A percentile compares a stretch with the other conserved stretches of the same genome.
Conservation (phyloP, 1,139 yeast species). For the Trichomonascaceae sp. region DNA sequence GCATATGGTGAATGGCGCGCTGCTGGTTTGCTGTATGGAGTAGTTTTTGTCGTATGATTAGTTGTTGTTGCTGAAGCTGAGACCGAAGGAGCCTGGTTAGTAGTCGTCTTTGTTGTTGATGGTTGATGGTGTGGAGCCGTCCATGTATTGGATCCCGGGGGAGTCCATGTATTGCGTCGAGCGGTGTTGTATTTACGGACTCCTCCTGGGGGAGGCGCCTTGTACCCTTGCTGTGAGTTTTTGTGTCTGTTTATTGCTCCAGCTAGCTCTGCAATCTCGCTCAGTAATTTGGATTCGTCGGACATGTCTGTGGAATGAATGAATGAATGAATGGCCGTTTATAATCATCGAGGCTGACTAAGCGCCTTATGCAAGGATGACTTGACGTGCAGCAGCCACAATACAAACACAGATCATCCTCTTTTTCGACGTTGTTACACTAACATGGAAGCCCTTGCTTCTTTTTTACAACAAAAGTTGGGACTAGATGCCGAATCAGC, state of each 20-base stretch:
- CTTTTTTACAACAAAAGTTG: too few relatives aligned
- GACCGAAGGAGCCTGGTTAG: background rate
- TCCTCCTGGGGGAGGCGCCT: too few relatives aligned
- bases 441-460: too few relatives aligned
- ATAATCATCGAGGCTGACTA: background rate
- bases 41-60: background rate
- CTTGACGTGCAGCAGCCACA: too few relatives aligned
- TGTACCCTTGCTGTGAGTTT: conserved; percentile 9
- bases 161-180: background rate
- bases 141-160: conserved; percentile 3
- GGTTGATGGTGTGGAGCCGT: background rate
- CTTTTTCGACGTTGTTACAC: too few relatives aligned
- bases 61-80: conserved; percentile 1
- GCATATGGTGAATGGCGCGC: background rate
- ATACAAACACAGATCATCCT: too few relatives aligned
- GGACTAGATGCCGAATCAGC: conserved; percentile 4
- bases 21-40: background rate
- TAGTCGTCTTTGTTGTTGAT: background rate
- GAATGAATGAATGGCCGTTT: conserved; percentile 1
- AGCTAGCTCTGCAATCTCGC: conserved; percentile 19
- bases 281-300: conserved; percentile 17
- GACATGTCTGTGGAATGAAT: conserved; percentile 12
- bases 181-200: background rate
- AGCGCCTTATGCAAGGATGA: too few relatives aligned
- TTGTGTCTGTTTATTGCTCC: conserved; percentile 23